A percentile compares a stretch with the other conserved stretches of the same genome.
Conservation (phyloP, 202 grass and related monocot genomes). For the Zizania palustris region DNA sequence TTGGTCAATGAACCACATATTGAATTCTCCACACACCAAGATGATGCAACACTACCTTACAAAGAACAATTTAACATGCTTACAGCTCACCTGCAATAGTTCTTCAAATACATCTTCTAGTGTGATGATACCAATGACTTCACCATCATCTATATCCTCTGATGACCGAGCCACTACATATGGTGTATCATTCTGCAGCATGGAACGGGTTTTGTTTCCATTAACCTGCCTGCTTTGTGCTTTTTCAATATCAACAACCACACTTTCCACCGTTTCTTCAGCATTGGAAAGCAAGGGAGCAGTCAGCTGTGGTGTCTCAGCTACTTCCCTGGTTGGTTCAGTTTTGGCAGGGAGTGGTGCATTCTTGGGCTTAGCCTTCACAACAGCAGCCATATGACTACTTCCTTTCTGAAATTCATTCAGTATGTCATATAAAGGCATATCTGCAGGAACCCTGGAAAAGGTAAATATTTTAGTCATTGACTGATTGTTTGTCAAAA, state of each 20-base stretch:
- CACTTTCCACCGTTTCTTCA: conserved; percentile 62
- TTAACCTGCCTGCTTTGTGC: conserved; percentile 58
- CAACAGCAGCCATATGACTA: conserved; percentile 99
- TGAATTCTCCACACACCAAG: not conserved
- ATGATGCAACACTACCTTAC: conserved; percentile 11
- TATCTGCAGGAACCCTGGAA: conserved; percentile 90
- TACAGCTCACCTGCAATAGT: conserved; percentile 77
- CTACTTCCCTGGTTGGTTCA: conserved; percentile 45
- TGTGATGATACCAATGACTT: conserved; percentile 99
- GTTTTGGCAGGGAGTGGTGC: conserved; percentile 40
- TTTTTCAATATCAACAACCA: conserved; percentile 82
- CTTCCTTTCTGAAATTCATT: conserved; percentile 99
- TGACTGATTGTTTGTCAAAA: conserved; percentile 19
- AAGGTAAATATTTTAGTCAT: conserved; percentile 34
- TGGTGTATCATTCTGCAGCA: conserved; percentile 44
- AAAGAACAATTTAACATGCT: conserved; percentile 17
- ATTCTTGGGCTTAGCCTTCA: conserved; percentile 69
- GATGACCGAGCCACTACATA: conserved; percentile 50
- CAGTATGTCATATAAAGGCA: conserved; percentile 99
- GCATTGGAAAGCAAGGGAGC: conserved; percentile 60
- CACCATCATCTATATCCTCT: conserved; percentile 94
- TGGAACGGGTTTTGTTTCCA: conserved; percentile 43
- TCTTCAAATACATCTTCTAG: conserved; percentile 99
- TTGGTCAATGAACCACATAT: not conserved
- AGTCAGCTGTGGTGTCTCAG: conserved; percentile 42